A percentile compares a stretch with the other conserved stretches of the same genome.
Evolutionary conservation across 371 early-diverging fungal species (phyloP).

Genomic region (Saksenaea oblongispora): DNA sequence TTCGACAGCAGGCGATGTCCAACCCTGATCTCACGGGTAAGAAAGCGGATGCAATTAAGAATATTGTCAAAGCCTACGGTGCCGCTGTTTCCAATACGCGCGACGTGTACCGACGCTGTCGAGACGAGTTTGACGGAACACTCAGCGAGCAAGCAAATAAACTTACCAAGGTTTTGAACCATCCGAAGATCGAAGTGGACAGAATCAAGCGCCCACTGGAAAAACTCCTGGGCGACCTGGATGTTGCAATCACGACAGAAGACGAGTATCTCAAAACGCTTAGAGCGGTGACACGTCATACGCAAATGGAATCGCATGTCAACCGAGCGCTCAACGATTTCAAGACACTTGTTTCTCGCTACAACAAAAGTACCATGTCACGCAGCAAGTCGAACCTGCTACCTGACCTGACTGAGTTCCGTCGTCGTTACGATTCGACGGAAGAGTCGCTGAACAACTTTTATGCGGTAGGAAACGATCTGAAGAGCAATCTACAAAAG

Average conservation of each 20-base stretch:
- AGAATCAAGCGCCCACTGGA: slow-evolving; percentile 20
- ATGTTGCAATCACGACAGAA: slow-evolving; percentile 22
- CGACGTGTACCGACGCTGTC: slow-evolving; percentile 32
- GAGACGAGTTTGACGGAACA: slow-evolving; percentile 27
- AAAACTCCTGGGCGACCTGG: slow-evolving; percentile 27
- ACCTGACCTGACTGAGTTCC: slow-evolving; percentile 38
- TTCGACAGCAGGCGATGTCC: slow-evolving; percentile 37
- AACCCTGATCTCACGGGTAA: slow-evolving; percentile 43
- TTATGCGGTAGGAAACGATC: slow-evolving; percentile 23
- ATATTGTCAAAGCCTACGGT: slow-evolving; percentile 34
- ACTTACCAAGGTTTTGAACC: slow-evolving; percentile 20
- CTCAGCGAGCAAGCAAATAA: slow-evolving; percentile 28
- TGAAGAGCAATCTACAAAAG: slow-evolving; percentile 26
- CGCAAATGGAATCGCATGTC: slow-evolving; percentile 31
- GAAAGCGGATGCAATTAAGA: slow-evolving; percentile 34
- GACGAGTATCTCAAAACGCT: slow-evolving; percentile 36
- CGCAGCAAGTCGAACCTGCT: slow-evolving; percentile 24
- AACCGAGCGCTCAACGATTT: slow-evolving; percentile 28
- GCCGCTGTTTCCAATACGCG: slow-evolving; percentile 30
- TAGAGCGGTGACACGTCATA: slow-evolving; percentile 26
- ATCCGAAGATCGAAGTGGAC: slow-evolving; percentile 22
- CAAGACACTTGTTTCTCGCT: slow-evolving; percentile 25
- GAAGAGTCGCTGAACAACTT: slow-evolving; percentile 31
- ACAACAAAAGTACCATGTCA: slow-evolving; percentile 20
- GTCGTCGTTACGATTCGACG: slow-evolving; percentile 32